A percentile compares a stretch with the other conserved stretches of the same genome.
Evolutionary conservation across 768 basidiomycete species (phyloP).

Genomic region (Piloderma croceum): DNA sequence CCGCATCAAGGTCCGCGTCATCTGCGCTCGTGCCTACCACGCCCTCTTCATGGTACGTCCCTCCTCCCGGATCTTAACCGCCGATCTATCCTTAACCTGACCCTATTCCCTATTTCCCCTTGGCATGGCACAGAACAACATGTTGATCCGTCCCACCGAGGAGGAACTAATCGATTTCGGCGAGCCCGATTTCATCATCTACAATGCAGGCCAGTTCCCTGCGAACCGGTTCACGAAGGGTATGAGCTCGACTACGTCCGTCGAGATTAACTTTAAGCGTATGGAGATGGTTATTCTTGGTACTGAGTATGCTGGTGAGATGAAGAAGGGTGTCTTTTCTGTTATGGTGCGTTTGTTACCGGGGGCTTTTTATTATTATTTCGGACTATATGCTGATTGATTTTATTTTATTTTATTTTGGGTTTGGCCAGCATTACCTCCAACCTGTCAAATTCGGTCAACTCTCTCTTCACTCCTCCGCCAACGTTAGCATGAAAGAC

Average conservation of each 20-base stretch:
- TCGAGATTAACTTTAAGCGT: slow-evolving; percentile 99
- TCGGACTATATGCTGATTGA: too few species aligned
- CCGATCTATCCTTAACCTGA: slow-evolving; percentile 6
- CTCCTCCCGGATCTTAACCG: slow-evolving; percentile 8
- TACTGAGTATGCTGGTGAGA: slow-evolving; percentile 96
- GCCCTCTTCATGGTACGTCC: slow-evolving; percentile 91
- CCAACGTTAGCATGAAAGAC: slow-evolving; percentile 87
- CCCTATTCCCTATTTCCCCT: slow-evolving; percentile 2
- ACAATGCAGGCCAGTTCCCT: slow-evolving; percentile 99
- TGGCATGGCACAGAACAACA: slow-evolving; percentile 70
- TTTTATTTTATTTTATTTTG: not conserved
- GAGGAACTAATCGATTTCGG: slow-evolving; percentile 93
- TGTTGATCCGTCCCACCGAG: slow-evolving; percentile 97
- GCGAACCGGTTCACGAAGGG: slow-evolving; percentile 99
- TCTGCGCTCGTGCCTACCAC: slow-evolving; percentile 97
- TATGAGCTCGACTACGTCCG: slow-evolving; percentile 98
- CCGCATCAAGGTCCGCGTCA: slow-evolving; percentile 99
- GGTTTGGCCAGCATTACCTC: slow-evolving; percentile 73
- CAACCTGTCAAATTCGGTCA: slow-evolving; percentile 99
- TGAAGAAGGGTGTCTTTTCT: slow-evolving; percentile 99
- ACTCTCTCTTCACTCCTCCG: slow-evolving; percentile 95
- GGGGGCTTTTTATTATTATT: too few species aligned
- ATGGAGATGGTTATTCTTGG: slow-evolving; percentile 99
- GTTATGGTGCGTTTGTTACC: slow-evolving; percentile 73
- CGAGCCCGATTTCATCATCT: slow-evolving; percentile 98